Base-by-base conservation (phyloP, 129 eudicot genomes). In the Glebionis coronaria region DNA sequence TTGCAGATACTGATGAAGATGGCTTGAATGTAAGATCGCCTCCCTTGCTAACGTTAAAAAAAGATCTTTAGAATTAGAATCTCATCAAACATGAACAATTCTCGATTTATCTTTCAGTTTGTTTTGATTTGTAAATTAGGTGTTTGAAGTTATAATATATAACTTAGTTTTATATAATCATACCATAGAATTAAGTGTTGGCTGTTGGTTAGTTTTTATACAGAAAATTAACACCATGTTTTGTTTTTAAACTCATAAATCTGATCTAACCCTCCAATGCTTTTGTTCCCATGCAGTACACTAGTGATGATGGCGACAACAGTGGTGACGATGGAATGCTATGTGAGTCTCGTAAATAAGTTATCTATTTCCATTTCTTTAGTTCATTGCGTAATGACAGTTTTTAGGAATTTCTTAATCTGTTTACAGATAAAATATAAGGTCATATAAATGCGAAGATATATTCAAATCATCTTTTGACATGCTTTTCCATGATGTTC, bases 291-390 rank as follows among this genome's bases (percentile, higher is more conserved):
- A 46, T 78, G 61, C 87, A 88, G 96, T 66, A 78, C 50, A 28
- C 65, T 42, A 79, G 80, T 45, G 86, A 83, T 56, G 76, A 79
- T 21, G 94, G 72, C 14, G 84, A 61, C 45, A 77, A 79, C 78
- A 80, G 81, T 51, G 84, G 79, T 15, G 94, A 85, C 12, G 94
- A 89, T 63, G 96, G 96, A 74, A 81, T 89, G 90, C 82, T 89
- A 59, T 89, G 96, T 89, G 56, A 86, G 96, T 83, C 47, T 15
- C 31, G 15, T 45, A 1, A 12, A 28, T 28, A 35, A 35, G 7
- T 25, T 44, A 51, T 67, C 42, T 44, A 44, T 28, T 28, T 52
- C 2, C 49, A 14, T 19, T 67, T 21, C 44, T 18, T 29, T 47
- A 4, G 8, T 55, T 18, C 14, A 10, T 19, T n/a, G 13, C 35